Conservation (phyloP, 2,329 filamentous ascomycete species). For the Ophiosphaerella herpotricha region DNA sequence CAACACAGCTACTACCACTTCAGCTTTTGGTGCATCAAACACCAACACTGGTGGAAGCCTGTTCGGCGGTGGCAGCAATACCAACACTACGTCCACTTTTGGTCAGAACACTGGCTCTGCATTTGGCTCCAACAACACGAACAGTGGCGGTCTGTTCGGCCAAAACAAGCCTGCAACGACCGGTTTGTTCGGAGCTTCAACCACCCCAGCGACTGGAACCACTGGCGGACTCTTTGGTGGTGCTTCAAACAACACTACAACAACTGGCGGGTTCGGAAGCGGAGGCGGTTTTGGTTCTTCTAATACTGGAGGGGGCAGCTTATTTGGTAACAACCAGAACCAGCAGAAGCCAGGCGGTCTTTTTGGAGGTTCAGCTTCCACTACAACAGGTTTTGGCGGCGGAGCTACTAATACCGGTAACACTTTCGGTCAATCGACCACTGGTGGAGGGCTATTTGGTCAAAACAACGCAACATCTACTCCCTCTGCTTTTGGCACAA, state of each 20-base stretch:
- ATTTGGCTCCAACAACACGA: constrained; percentile 34
- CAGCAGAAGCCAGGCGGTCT: constrained; percentile 41
- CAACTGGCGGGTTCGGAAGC: constrained; percentile 20
- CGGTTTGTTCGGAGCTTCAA: constrained; percentile 48
- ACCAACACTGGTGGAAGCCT: constrained; percentile 49
- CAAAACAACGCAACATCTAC: constrained; percentile 32
- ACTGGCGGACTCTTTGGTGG: constrained; percentile 44
- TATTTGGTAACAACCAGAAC: constrained; percentile 56
- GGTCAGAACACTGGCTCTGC: constrained; percentile 38
- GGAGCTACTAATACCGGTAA: constrained; percentile 25
- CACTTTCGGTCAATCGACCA: constrained; percentile 33
- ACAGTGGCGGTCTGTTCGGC: constrained; percentile 39
- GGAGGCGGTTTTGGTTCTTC: constrained; percentile 27
- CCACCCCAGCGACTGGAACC: constrained; percentile 30
- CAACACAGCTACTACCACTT: constrained; percentile 37
- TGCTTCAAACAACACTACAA: constrained; percentile 28
- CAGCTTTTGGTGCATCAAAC: constrained; percentile 55
- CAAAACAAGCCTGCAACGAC: constrained; percentile 42
- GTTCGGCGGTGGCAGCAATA: constrained; percentile 48
- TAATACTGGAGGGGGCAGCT: constrained; percentile 37
- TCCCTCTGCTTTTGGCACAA: constrained; percentile 34
- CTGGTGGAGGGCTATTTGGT: constrained; percentile 42
- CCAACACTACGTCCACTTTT: constrained; percentile 37
- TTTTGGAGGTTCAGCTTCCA: constrained; percentile 38
- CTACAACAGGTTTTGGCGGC: constrained; percentile 32